These are phyloP conservation scores for Fraxinus angustifolia DNA, from an alignment of 305 asterid genomes.

Conservation along the genomic window DNA sequence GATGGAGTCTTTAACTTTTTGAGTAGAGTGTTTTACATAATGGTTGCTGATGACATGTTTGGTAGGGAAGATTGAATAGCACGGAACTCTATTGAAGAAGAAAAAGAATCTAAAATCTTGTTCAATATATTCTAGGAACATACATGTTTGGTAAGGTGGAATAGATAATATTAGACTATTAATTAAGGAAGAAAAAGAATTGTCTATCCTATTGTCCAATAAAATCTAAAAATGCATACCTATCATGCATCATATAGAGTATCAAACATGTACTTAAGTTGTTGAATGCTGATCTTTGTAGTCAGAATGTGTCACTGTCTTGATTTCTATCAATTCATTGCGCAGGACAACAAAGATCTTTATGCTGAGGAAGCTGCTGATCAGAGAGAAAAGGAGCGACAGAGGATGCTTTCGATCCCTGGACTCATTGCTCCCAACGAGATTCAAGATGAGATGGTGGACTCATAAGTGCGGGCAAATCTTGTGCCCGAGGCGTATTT, in stretches of 20 bases:
- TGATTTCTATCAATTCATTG: not conserved
- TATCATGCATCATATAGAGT: not conserved
- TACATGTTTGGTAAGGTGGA: not conserved
- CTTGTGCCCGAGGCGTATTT: slow-evolving; percentile 27
- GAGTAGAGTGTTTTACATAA: not conserved
- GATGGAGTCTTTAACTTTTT: not conserved
- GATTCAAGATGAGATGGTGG: slow-evolving; percentile 90
- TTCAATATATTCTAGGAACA: not conserved
- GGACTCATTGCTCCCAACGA: slow-evolving; percentile 90
- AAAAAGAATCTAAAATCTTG: not conserved
- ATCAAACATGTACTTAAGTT: not conserved
- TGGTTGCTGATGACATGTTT: not conserved
- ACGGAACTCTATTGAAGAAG: not conserved
- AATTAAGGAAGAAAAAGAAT: not conserved
- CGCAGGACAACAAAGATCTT: slow-evolving; percentile 95
- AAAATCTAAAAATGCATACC: not conserved
- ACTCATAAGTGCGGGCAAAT: slow-evolving; percentile 38
- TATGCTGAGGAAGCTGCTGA: slow-evolving; percentile 96
- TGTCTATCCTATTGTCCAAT: not conserved
- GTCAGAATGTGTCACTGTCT: not conserved
- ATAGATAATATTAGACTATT: not conserved
- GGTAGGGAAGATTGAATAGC: not conserved
- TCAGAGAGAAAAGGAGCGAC: slow-evolving; percentile 82
- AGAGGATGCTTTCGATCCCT: slow-evolving; percentile 83
- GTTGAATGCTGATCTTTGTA: not conserved